These are phyloP conservation scores for Glycyrrhiza uralensis DNA, from an alignment of 306 rosid genomes.

Conservation along the genomic window DNA sequence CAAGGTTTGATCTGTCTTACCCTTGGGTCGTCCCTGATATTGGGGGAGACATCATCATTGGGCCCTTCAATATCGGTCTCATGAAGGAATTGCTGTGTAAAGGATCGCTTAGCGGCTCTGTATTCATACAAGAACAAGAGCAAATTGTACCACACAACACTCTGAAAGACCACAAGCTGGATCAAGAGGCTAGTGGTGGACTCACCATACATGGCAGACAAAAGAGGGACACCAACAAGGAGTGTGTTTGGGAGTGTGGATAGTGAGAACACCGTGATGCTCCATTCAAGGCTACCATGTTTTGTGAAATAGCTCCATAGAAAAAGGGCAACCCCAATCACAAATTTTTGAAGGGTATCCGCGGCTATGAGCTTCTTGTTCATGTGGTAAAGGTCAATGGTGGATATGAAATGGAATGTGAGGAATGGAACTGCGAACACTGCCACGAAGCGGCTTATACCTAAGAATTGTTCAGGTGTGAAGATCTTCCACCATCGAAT, in stretches of 20 bases:
- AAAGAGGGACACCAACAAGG: conserved; percentile 70
- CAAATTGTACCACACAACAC: conserved; percentile 67
- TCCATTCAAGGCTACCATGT: conserved; percentile 59
- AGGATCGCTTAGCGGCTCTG: conserved; percentile 62
- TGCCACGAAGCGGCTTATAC: conserved; percentile 33
- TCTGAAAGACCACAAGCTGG: conserved; percentile 69
- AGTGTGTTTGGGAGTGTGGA: conserved; percentile 82
- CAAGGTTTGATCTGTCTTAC: no score
- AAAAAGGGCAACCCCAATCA: background rate
- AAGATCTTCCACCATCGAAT: conserved; percentile 45
- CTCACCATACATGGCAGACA: conserved; percentile 79
- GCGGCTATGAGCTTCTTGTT: conserved; percentile 24
- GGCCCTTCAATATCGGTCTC: conserved; percentile 47
- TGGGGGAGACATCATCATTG: conserved; percentile 51
- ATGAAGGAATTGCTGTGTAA: conserved; percentile 63
- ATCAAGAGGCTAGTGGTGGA: conserved; percentile 58
- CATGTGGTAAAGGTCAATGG: conserved; percentile 32
- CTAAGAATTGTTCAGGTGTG: conserved; percentile 32
- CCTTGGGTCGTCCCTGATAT: no score
- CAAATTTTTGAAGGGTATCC: conserved; percentile 32
- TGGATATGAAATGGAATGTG: conserved; percentile 5
- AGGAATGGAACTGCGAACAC: conserved; percentile 27
- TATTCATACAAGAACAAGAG: conserved; percentile 71
- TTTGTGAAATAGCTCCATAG: conserved; percentile 31
- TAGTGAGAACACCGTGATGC: conserved; percentile 67